Base-by-base conservation (phyloP, 345 rosid genomes). In the Noccaea caerulescens region DNA sequence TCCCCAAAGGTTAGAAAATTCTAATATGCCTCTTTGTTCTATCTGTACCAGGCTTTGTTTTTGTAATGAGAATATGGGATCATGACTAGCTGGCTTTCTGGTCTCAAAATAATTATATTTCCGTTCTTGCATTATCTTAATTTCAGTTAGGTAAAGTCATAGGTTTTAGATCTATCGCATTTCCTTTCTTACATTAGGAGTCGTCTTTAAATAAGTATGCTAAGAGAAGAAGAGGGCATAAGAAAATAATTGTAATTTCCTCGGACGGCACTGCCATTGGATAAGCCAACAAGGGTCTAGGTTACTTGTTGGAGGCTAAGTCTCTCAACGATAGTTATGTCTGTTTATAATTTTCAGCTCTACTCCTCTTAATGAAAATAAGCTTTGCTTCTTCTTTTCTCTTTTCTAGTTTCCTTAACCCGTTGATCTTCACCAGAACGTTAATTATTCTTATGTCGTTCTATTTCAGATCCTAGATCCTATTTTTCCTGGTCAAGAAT, bases 401-500 rank as follows among this genome's bases (percentile, higher is more conserved):
- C 30, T 27, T 27, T 27, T 27, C 30, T 27, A 27, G 30, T 27
- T 27, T 27, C 30, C 30, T 27, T 27, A 27, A 27, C 30, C 30
- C 30, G 30, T 27, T 27, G 30, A 27, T 27, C 30, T 27, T 27
- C 30, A 27, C 30, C 4, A 27, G 37, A 61, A 51, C 16, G 10
- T 54, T 32, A 53, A 10, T 72, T 63, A 46, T 63, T 62, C 39
- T 61, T 44, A 9, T 75, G 51, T 46, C 43, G 14, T 36, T 63
- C 34, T 55, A 55, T 80, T 77, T 60, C 85, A 93, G 98, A 82
- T 90, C 69, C 81, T 90, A 60, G 98, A 88, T 77, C 98, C 98
- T 49, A 71, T 93, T 66, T 77, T 82, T 78, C 98, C 98, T 76
- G 92, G 96, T 73, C 90, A 87, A 81, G 91, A 88, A 77, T 79